Conservation (phyloP, 2,329 filamentous ascomycete genomes). For the Alternaria infectoria region DNA sequence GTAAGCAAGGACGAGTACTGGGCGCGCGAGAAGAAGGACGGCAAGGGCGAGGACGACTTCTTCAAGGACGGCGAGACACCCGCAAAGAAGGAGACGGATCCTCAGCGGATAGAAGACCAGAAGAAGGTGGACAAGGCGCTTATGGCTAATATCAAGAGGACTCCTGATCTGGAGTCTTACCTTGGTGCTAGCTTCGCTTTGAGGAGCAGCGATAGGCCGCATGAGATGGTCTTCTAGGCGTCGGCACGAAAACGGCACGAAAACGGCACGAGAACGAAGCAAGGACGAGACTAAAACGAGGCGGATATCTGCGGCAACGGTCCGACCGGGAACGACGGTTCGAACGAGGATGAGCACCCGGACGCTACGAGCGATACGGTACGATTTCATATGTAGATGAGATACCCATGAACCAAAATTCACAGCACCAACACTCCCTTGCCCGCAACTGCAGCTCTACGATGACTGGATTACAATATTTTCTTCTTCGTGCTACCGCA, state of each 20-base stretch:
- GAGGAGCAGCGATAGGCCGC: conserved; percentile 97
- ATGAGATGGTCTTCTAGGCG: conserved; percentile 94
- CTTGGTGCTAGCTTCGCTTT: conserved; percentile 94
- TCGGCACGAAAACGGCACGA: background rate
- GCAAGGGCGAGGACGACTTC: conserved; percentile 96
- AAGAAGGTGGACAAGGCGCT: conserved; percentile 97
- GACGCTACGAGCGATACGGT: conserved; percentile 2
- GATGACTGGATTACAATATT: no score
- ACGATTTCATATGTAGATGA: conserved; percentile 21
- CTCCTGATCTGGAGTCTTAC: conserved; percentile 89
- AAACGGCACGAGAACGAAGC: background rate
- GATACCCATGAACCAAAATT: conserved; percentile 17
- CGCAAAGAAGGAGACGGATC: conserved; percentile 90
- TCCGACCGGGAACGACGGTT: background rate
- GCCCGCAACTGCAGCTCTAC: no score
- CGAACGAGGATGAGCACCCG: background rate
- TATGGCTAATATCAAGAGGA: conserved; percentile 95
- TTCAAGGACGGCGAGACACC: conserved; percentile 96
- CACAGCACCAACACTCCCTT: background rate
- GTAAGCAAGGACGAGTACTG: conserved; percentile 86
- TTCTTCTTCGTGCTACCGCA: no score
- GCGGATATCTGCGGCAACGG: background rate
- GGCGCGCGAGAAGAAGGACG: conserved; percentile 88
- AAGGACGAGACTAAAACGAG: background rate
- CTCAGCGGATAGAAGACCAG: conserved; percentile 92